Conservation (phyloP, 202 grass and related monocot species). For the Miscanthus sacchariflorus region DNA sequence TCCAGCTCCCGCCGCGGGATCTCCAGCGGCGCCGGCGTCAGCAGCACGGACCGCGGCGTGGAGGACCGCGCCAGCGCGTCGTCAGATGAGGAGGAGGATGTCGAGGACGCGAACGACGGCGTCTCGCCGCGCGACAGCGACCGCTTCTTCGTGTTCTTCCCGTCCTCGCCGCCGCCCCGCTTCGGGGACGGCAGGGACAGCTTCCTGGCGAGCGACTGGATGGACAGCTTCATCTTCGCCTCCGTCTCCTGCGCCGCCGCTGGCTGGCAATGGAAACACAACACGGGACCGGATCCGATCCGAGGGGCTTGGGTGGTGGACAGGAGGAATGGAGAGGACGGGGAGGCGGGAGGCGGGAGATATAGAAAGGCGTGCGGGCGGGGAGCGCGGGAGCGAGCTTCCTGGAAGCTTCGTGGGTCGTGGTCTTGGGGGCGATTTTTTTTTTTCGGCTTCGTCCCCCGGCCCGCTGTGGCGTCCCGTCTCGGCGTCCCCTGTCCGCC, state of each 20-base stretch:
- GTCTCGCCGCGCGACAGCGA: conserved; percentile 57
- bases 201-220: conserved; percentile 57
- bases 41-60: conserved; percentile 54
- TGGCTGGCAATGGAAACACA: neutral
- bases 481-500: neutral
- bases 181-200: conserved; percentile 61
- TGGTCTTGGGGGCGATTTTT: neutral
- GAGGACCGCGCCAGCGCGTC: conserved; percentile 3
- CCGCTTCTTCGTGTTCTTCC: neutral
- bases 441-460: no score
- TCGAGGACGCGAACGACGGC: conserved; percentile 51
- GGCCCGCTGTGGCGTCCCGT: neutral
- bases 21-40: neutral
- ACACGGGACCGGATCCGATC: neutral
- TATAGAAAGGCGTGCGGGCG: conserved; percentile 45
- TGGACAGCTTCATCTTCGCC: conserved; percentile 56
- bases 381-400: conserved; percentile 54
- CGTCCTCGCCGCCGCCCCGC: conserved; percentile 25
- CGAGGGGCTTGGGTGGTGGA: neutral
- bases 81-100: conserved; percentile 29
- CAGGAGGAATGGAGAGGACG: neutral
- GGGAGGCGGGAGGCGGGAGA: neutral
- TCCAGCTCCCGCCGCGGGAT: conserved; percentile 69
- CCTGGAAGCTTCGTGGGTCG: conserved; percentile 43
- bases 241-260: no score